Evolutionary conservation across 1,284 basidiomycete genomes (phyloP), one percentile per base, ranked within the genome.

Genomic region (Thecaphora frezii): DNA sequence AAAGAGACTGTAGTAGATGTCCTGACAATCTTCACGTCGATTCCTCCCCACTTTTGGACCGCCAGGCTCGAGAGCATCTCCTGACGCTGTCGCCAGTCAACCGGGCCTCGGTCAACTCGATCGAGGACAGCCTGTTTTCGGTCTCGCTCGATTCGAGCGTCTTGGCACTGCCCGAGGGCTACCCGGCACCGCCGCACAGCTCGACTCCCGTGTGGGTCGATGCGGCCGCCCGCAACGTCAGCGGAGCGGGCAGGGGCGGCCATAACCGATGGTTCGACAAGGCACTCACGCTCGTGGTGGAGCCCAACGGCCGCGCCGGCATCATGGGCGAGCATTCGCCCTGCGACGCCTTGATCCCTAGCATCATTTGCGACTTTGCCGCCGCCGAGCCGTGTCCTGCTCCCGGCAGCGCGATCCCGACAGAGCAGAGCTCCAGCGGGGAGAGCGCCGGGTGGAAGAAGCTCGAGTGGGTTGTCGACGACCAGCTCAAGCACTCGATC

Each of bases 211-310:
- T 18, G 81, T 87, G 73, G 44, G 82, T 93, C 46, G 87, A 91
- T 69, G 86, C 88, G 1, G 91, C 94, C 73, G 84, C 96, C 18
- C 86, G 87, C 70, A 87, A 89, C 65, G 83, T 87, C 51, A 88
- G 89, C 39, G 86, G 86, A 1, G 83, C 82, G 0, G 87, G 88
- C 9, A 81, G 83, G 57, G 86, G 86, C 52, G 86, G 87, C 2
- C 83, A 85, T 51, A 97, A 97, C 76, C 84, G 94, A 43, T 97
- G 92, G 86, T 91, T 89, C 79, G 94, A 98, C 83, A 97, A 97
- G 81, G 85, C 89, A 2, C 85, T 90, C 41, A 87, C 87, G 7
- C 81, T 97, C 54, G 85, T 90, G 44, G 87, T 97, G 39, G 93
- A 97, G 80, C 87, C 88, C 14, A 90, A 88, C 60, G 88, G 89